Evolutionary conservation across 2,329 filamentous ascomycete genomes (phyloP).

Genomic region (Orbilia blumenaviensis): DNA sequence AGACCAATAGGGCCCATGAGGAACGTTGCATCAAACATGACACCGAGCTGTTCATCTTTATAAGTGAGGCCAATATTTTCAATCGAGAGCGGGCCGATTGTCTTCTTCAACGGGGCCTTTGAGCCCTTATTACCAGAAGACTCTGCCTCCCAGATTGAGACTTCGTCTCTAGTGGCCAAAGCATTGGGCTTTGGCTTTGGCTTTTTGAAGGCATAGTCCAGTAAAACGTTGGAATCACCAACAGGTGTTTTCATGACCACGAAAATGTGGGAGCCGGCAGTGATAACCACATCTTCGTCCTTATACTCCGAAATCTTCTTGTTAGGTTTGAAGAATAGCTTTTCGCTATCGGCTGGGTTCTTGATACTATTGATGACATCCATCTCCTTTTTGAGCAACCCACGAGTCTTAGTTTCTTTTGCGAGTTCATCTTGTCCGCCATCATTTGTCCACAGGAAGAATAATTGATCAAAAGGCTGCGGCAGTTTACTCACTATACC

Average conservation of each 20-base stretch:
- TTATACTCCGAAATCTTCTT: slow-evolving; percentile 26
- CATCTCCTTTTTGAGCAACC: slow-evolving; percentile 50
- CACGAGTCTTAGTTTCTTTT: slow-evolving; percentile 14
- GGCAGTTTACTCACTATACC: slow-evolving; percentile 59
- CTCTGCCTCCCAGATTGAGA: neutral
- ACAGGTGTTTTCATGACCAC: slow-evolving; percentile 37
- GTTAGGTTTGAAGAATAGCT: slow-evolving; percentile 55
- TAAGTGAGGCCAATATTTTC: slow-evolving; percentile 61
- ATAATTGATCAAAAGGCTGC: slow-evolving; percentile 61
- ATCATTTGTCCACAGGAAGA: slow-evolving; percentile 59
- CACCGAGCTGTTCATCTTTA: slow-evolving; percentile 56
- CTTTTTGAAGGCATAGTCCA: slow-evolving; percentile 53
- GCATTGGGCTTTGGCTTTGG: neutral
- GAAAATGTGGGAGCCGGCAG: slow-evolving; percentile 52
- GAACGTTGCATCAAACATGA: slow-evolving; percentile 61
- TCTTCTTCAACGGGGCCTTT: slow-evolving; percentile 59
- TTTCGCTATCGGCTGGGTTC: slow-evolving; percentile 4
- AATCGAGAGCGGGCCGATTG: slow-evolving; percentile 59
- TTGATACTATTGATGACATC: slow-evolving; percentile 46
- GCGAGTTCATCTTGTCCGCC: neutral
- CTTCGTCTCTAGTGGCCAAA: neutral
- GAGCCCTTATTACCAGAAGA: neutral
- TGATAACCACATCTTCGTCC: slow-evolving; percentile 38
- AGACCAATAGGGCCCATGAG: slow-evolving; percentile 61
- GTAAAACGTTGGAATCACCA: slow-evolving; percentile 22